A percentile compares a stretch with the other conserved stretches of the same genome.
phyloP scores from a whole-genome alignment of 2,329 filamentous ascomycete genomes.

The Fusarium goolgardi region DNA sequence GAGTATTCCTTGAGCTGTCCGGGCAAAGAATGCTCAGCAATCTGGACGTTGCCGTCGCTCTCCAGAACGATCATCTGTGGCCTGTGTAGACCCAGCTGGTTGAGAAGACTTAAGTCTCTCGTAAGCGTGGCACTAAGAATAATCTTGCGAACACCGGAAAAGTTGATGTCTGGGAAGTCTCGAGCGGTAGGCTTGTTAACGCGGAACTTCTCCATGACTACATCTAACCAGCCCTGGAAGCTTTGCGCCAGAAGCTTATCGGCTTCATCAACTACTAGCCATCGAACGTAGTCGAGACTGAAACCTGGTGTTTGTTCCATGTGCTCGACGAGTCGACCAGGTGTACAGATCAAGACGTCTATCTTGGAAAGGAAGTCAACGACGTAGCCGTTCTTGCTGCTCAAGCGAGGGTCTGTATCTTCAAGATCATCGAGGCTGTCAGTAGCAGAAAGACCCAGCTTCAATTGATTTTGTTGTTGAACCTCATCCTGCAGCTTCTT shows the following conservation, averaged over 20 bases:
- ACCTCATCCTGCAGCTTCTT: conserved; percentile 45
- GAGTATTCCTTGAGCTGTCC: conserved; percentile 71
- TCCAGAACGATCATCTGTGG: conserved; percentile 84
- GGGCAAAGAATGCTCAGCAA: conserved; percentile 68
- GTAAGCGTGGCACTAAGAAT: conserved; percentile 95
- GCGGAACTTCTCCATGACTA: conserved; percentile 73
- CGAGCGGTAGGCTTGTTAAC: conserved; percentile 61
- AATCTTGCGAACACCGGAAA: conserved; percentile 76
- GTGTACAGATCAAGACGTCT: conserved; percentile 91
- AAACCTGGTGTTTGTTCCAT: conserved; percentile 87
- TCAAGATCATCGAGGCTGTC: conserved; percentile 40
- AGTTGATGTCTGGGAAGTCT: conserved; percentile 64
- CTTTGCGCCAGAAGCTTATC: conserved; percentile 91
- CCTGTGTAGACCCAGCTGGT: conserved; percentile 75
- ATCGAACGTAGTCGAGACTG: conserved; percentile 79
- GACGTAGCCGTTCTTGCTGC: conserved; percentile 62
- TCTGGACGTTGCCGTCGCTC: conserved; percentile 59
- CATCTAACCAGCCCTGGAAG: conserved; percentile 89
- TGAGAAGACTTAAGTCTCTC: conserved; percentile 82
- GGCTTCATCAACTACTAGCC: conserved; percentile 93
- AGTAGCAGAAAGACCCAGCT: conserved; percentile 13
- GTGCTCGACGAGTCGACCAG: conserved; percentile 91
- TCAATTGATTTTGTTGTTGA: conserved; percentile 11
- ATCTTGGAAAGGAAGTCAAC: conserved; percentile 76
- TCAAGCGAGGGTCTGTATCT: conserved; percentile 49